Base-by-base conservation (phyloP, 768 basidiomycete species). In the Fomitopsis serialis region DNA sequence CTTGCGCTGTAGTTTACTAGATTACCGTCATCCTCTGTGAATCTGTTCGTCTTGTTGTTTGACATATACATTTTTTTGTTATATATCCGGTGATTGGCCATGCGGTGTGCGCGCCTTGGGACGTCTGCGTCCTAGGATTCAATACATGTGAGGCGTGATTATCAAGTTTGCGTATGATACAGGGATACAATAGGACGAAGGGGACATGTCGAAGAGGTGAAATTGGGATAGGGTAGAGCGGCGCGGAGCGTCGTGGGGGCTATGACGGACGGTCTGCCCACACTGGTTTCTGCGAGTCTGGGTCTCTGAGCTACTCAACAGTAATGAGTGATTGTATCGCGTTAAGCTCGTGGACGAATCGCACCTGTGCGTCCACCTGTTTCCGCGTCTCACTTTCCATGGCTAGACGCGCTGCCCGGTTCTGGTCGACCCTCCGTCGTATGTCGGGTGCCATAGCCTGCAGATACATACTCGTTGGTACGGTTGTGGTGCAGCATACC, bases 361-460 rank as follows among this genome's bases (percentile, higher is more conserved):
- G 19, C 48, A 70, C 70, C 62, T 68, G 69, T 9, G 65, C 60
- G 9, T 55, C 48, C 27, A 52, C 58, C 48, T 70, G 70, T 50
- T 56, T 59, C 51, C 59, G 61, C 22, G 61, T 66, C 24, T 64
- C 66, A 42, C 65, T 58, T 52, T 73, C 72, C 8, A 61, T 50
- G 0, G 70, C 69, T 40, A 68, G 43, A 45, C 72, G 58, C 4
- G 69, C 68, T 3, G 63, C 66, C 40, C 72, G 70, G 45, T 61
- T 67, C 21, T 68, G 67, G 52, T 73, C 72, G 7, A 71, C 71
- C 49, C 70, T 68, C 37, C 62, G 60, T 21, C 63, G 65, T 21
- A 73, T 52, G 46, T 73, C 72, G 6, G 72, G 72, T 2, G 72
- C 60, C 66, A 73, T 68, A 17, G 66, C 61, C 70, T 72, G 47